Conservation (phyloP, 2,329 filamentous ascomycete genomes). For the Aureobasidium lini region DNA sequence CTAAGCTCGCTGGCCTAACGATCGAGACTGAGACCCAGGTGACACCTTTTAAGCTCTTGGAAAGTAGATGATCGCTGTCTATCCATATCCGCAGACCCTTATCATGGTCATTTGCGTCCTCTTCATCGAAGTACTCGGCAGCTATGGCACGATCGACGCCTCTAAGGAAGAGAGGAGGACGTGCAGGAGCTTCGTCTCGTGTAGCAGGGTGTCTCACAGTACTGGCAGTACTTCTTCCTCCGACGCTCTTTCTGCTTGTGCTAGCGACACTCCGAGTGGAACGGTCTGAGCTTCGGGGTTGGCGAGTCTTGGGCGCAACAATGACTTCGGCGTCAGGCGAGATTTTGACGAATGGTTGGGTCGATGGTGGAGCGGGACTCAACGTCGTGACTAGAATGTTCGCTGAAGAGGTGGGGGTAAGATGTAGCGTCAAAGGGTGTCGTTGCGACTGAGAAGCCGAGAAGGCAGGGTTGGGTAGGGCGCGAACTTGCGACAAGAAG, state of each 20-base stretch:
- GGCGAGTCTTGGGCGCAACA: conserved; percentile 84
- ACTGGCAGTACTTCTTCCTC: conserved; percentile 64
- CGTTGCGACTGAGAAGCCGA: conserved; percentile 50
- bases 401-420: conserved; percentile 91
- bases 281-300: conserved; percentile 55
- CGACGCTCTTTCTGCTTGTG: conserved; percentile 65
- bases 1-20: conserved; percentile 72
- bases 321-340: conserved; percentile 93
- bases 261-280: conserved; percentile 76
- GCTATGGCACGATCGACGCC: conserved; percentile 66
- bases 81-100: conserved; percentile 71
- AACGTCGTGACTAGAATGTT: conserved; percentile 81
- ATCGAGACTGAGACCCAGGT: conserved; percentile 77
- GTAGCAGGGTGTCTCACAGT: conserved; percentile 54
- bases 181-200: conserved; percentile 57
- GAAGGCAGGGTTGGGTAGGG: conserved; percentile 69
- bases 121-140: conserved; percentile 63
- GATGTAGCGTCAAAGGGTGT: conserved; percentile 82
- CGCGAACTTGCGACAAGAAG: conserved; percentile 84
- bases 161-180: conserved; percentile 65
- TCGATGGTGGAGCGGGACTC: conserved; percentile 61
- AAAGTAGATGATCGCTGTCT: conserved; percentile 66
- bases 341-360: conserved; percentile 80
- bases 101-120: conserved; percentile 42
- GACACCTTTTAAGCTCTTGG: conserved; percentile 65